Base-by-base conservation (phyloP, 2,329 filamentous ascomycete species). In the Akanthomyces muscarius region DNA sequence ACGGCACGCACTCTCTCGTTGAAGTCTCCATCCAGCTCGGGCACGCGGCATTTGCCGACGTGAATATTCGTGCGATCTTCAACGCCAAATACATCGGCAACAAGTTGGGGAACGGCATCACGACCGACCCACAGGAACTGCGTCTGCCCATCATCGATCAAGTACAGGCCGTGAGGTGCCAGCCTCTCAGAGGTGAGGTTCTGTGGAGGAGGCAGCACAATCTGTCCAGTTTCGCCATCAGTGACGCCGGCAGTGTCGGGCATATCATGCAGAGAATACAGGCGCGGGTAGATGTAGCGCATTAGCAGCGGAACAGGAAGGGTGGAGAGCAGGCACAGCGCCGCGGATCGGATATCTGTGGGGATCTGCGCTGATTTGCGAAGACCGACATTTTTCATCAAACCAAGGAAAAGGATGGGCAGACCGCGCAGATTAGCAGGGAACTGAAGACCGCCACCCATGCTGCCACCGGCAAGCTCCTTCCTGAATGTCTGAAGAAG, bases 111-210 rank as follows among this genome's bases (percentile, higher is more conserved):
- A 33, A 99, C 92, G 1, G 94, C 89, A 68, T 99, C 94, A 42
- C 93, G 88, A 16, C 95, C 95, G 23, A 98, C 84, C 95, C 95
- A 99, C 54, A 99, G 78, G 83, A 99, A 99, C 74, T 99, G 95
- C 6, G 92, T 97, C 76, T 97, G 94, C 3, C 93, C 93, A 71
- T 99, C 95, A 70, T 99, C 95, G 70, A 99, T 95, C 63, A 99
- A 84, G 76, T 99, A 99, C 21, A 99, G 80, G 33, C 95, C 95
- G 72, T 96, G 97, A 0, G 92, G 86, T 4, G 92, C 91, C 56
- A 99, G 85, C 53, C 90, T 86, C 75, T 94, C 92, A 1, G 93
- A 97, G 3, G 92, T 92, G 63, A 98, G 83, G 75, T 97, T 97
- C 71, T 91, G 72, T 0, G 91, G 83, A 5, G 91, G 91, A 28